Conservation (phyloP, 495 filamentous ascomycete species). For the Aspergillus taichungensis region DNA sequence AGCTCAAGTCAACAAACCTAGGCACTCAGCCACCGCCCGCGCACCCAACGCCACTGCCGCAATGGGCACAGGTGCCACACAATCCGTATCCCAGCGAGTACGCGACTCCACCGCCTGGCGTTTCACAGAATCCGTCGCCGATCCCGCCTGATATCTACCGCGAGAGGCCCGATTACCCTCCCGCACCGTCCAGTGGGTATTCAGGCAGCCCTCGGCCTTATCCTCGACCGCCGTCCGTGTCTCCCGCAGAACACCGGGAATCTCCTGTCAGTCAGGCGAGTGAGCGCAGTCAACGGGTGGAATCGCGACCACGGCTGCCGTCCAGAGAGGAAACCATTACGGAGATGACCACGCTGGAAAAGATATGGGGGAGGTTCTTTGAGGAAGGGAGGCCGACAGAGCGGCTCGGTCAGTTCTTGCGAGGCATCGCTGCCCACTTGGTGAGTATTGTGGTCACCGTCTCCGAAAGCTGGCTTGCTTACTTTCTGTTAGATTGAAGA, state of each 20-base stretch:
- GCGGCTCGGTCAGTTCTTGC: slow-evolving; percentile 61
- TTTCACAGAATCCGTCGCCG: slow-evolving; percentile 13
- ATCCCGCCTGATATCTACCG: slow-evolving; percentile 12
- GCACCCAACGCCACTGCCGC: slow-evolving; percentile 22
- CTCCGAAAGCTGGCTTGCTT: slow-evolving; percentile 7
- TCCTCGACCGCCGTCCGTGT: slow-evolving; percentile 14
- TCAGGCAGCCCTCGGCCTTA: slow-evolving; percentile 17
- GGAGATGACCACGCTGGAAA: slow-evolving; percentile 54
- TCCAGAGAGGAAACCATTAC: slow-evolving; percentile 36
- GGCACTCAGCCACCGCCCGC: slow-evolving; percentile 25
- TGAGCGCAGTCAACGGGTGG: slow-evolving; percentile 16
- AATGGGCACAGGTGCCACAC: slow-evolving; percentile 20
- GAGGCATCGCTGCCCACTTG: slow-evolving; percentile 70
- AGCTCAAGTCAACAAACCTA: slow-evolving; percentile 38
- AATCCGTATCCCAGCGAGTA: slow-evolving; percentile 21
- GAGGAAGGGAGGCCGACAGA: slow-evolving; percentile 59
- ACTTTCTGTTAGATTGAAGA: slow-evolving; percentile 57
- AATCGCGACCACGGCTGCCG: slow-evolving; percentile 36
- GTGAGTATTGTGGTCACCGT: slow-evolving; percentile 37
- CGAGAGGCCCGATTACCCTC: slow-evolving; percentile 32
- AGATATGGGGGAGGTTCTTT: slow-evolving; percentile 72
- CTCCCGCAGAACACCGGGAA: slow-evolving; percentile 14
- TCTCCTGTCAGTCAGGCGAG: slow-evolving; percentile 31
- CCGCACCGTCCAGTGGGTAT: slow-evolving; percentile 26
- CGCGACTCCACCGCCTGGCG: slow-evolving; percentile 19